Conservation (phyloP, 345 rosid species). For the Anacardium occidentale region DNA sequence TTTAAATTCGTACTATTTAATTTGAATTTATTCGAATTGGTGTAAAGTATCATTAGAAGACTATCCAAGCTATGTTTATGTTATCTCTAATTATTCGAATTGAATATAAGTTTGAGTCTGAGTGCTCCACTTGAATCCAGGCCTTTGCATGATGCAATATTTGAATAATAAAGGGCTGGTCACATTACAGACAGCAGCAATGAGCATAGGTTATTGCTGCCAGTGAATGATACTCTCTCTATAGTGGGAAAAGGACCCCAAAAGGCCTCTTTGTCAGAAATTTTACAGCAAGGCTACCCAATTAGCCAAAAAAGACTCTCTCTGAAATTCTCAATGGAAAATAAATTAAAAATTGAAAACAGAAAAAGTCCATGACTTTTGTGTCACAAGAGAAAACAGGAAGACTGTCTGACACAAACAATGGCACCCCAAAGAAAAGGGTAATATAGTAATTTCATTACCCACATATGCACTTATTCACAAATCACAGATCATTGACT, state of each 20-base stretch:
- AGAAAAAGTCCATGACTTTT: constrained; percentile 22
- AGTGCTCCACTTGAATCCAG: too few species aligned
- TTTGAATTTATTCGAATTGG: too few species aligned
- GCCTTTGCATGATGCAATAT: too few species aligned
- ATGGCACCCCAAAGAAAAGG: constrained; percentile 19
- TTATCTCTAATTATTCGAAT: too few species aligned
- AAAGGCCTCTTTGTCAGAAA: constrained; percentile 40
- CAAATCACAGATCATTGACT: constrained; percentile 39
- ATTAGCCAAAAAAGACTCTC: constrained; percentile 36
- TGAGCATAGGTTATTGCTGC: too few species aligned
- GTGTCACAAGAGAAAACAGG: constrained; percentile 19
- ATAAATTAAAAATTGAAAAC: not conserved
- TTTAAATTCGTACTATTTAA: too few species aligned
- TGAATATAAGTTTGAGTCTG: too few species aligned
- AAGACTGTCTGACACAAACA: constrained; percentile 20
- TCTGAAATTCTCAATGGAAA: constrained; percentile 11
- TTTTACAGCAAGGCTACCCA: constrained; percentile 31
- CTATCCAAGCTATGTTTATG: too few species aligned
- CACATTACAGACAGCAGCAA: too few species aligned
- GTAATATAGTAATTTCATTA: constrained; percentile 28
- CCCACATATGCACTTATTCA: not conserved
- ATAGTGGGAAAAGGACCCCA: constrained; percentile 26
- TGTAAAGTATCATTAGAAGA: too few species aligned
- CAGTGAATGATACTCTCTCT: not conserved
- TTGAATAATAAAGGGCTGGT: too few species aligned